Evolutionary conservation across 2,329 filamentous ascomycete genomes (phyloP).

Genomic region (Aspergillus quadrilineatus): DNA sequence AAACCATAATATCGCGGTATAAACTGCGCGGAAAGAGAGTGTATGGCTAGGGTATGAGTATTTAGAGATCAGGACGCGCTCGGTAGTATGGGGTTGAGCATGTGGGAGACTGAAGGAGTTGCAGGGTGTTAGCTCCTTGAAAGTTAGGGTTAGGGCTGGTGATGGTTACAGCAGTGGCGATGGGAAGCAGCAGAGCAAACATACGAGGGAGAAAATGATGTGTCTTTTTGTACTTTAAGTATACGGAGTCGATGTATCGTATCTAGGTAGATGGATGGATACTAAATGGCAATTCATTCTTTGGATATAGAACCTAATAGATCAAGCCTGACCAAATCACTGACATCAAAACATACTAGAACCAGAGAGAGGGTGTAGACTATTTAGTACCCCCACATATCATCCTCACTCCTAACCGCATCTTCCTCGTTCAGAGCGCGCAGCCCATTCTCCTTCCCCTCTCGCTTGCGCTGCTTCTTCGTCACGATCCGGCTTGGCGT

Average conservation of each 20-base stretch:
- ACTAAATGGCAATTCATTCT: not conserved
- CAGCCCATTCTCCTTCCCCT: slow-evolving; percentile 44
- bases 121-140: too few relatives aligned
- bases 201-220: too few relatives aligned
- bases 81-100: too few relatives aligned
- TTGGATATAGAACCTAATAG: not conserved
- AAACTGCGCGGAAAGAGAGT: too few relatives aligned
- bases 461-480: slow-evolving; percentile 44
- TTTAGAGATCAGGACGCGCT: too few relatives aligned
- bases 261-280: not conserved
- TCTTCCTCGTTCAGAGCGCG: slow-evolving; percentile 49
- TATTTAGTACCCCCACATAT: slow-evolving; percentile 44
- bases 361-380: not conserved
- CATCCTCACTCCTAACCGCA: slow-evolving; percentile 45
- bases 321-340: not conserved
- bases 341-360: not conserved
- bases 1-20: slow-evolving; percentile 1
- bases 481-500: slow-evolving; percentile 49
- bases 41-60: too few relatives aligned
- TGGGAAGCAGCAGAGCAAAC: too few relatives aligned
- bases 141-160: too few relatives aligned
- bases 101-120: too few relatives aligned
- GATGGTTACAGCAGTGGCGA: too few relatives aligned
- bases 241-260: too few relatives aligned
- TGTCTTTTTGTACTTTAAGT: too few relatives aligned